Conservation (phyloP, 2,329 filamentous ascomycete species). For the Aspergillus hortae region DNA sequence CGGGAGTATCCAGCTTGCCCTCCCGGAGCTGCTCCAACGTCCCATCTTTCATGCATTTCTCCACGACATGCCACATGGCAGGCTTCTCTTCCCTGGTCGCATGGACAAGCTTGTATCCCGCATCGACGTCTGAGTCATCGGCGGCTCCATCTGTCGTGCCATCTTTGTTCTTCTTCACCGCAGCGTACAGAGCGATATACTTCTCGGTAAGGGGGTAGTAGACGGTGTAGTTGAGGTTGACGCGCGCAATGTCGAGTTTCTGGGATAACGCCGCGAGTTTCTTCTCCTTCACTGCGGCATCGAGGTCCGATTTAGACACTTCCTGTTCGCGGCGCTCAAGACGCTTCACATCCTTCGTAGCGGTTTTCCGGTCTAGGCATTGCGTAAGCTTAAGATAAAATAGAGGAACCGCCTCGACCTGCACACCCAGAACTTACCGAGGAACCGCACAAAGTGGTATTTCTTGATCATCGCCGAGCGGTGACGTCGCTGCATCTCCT, state of each 20-base stretch:
- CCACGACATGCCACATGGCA: constrained; percentile 44
- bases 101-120: constrained; percentile 16
- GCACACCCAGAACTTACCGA: constrained; percentile 38
- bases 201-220: constrained; percentile 59
- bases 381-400: background rate
- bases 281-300: constrained; percentile 25
- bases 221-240: constrained; percentile 61
- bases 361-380: constrained; percentile 40
- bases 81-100: constrained; percentile 28
- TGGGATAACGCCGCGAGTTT: constrained; percentile 21
- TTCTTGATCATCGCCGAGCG: constrained; percentile 55
- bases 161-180: constrained; percentile 29
- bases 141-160: constrained; percentile 8
- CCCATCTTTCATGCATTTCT: constrained; percentile 42
- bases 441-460: constrained; percentile 66
- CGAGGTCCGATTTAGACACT: constrained; percentile 24
- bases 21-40: constrained; percentile 42
- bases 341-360: constrained; percentile 36
- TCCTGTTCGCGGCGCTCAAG: constrained; percentile 39
- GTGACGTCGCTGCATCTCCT: constrained; percentile 47
- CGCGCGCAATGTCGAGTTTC: constrained; percentile 48
- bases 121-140: constrained; percentile 16
- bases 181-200: constrained; percentile 56
- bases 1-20: constrained; percentile 30
- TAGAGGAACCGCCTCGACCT: too few relatives aligned